phyloP scores from a whole-genome alignment of 768 basidiomycete species.

The Boletus rubroflammeus region DNA sequence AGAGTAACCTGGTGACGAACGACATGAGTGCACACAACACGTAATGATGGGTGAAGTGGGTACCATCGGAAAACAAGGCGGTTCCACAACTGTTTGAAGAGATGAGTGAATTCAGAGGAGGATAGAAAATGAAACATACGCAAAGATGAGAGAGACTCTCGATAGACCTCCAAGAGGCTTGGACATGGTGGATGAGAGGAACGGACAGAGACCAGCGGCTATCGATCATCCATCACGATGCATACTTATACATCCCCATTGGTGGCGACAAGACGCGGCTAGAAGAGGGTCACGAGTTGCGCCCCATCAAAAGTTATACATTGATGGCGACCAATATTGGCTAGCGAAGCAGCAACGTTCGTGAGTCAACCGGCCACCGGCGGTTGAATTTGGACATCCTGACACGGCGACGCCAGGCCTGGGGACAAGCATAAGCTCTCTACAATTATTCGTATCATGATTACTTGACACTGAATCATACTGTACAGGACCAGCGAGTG shows the following conservation, averaged over 20 bases:
- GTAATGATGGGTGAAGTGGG: not conserved
- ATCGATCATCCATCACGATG: not conserved
- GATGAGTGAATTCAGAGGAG: not conserved
- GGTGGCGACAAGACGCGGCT: not conserved
- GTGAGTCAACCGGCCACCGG: slow-evolving; percentile 5
- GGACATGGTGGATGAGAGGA: slow-evolving; percentile 16
- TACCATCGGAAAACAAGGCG: slow-evolving; percentile 84
- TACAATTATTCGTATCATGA: not conserved
- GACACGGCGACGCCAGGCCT: not conserved
- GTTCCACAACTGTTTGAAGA: slow-evolving; percentile 65
- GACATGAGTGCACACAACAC: slow-evolving; percentile 1
- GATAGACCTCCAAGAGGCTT: slow-evolving; percentile 26
- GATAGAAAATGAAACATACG: slow-evolving; percentile 44
- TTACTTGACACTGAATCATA: not conserved
- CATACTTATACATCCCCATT: slow-evolving; percentile 11
- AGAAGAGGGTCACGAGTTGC: not conserved
- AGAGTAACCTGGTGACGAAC: slow-evolving; percentile 57
- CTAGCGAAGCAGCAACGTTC: slow-evolving; percentile 19
- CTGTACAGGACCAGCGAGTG: not conserved
- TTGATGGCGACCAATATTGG: slow-evolving; percentile 8
- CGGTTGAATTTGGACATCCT: not conserved
- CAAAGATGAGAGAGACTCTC: slow-evolving; percentile 80
- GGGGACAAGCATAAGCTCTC: not conserved
- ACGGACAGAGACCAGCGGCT: not conserved
- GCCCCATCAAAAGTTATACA: not conserved